Conservation (phyloP, 352 stramenopile genomes). For the Pythium phragmitis region DNA sequence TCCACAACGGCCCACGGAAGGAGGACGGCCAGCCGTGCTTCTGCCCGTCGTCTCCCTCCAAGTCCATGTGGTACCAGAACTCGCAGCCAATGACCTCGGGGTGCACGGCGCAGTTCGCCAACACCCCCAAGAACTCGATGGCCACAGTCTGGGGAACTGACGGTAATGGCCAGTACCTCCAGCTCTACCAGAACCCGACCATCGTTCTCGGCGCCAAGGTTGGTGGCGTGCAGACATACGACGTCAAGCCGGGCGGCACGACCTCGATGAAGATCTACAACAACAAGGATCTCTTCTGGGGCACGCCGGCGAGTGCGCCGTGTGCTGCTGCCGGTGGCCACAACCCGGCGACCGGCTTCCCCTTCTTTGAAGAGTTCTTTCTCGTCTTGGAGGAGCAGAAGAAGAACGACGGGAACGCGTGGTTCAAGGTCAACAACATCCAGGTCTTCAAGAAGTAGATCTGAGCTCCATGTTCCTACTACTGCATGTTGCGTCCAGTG, state of each 20-base stretch:
- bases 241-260: constrained; percentile 44
- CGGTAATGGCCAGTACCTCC: constrained; percentile 60
- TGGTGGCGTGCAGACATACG: constrained; percentile 57
- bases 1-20: constrained; percentile 61
- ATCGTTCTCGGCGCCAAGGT: constrained; percentile 60
- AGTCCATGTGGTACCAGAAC: constrained; percentile 58
- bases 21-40: constrained; percentile 50
- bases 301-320: constrained; percentile 35
- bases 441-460: constrained; percentile 64
- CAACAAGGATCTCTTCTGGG: constrained; percentile 71
- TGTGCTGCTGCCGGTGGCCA: constrained; percentile 56
- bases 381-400: constrained; percentile 79
- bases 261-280: constrained; percentile 78
- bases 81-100: constrained; percentile 59
- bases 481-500: background rate
- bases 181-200: constrained; percentile 69
- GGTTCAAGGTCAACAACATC: constrained; percentile 73
- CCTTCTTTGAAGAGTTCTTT: constrained; percentile 77
- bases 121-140: constrained; percentile 57
- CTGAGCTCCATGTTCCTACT: background rate
- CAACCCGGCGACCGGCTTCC: constrained; percentile 63
- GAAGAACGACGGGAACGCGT: constrained; percentile 60
- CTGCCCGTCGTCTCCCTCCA: constrained; percentile 46
- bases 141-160: constrained; percentile 66
- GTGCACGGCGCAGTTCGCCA: constrained; percentile 69